Conservation (phyloP, 345 rosid genomes). For the Dipteronia sinensis region DNA sequence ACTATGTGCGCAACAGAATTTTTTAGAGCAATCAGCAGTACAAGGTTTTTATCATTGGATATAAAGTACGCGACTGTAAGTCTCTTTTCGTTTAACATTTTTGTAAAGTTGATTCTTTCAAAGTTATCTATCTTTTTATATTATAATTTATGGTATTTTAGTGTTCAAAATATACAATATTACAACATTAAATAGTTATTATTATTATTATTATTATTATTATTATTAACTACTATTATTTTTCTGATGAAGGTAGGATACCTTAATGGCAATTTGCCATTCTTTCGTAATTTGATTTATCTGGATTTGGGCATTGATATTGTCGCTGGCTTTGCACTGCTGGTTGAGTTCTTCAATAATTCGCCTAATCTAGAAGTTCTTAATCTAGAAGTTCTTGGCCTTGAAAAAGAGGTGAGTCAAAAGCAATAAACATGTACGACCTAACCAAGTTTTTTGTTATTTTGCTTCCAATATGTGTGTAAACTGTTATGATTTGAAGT, state of each 20-base stretch:
- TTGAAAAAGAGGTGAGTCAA: neutral
- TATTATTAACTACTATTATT: neutral
- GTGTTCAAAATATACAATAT: too few species aligned
- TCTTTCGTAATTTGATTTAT: neutral
- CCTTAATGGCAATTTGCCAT: neutral
- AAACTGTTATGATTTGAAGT: neutral
- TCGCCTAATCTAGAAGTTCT: conserved; percentile 2
- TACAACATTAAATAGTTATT: too few species aligned
- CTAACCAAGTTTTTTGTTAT: too few species aligned
- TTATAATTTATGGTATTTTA: too few species aligned
- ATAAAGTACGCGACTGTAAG: too few species aligned
- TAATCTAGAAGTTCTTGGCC: neutral
- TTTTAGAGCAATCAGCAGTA: too few species aligned
- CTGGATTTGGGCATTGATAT: neutral
- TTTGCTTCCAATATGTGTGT: too few species aligned
- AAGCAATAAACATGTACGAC: too few species aligned
- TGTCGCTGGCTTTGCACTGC: neutral
- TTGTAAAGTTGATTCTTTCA: too few species aligned
- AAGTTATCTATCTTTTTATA: too few species aligned
- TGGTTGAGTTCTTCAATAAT: neutral
- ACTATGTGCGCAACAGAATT: neutral
- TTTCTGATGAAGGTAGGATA: neutral
- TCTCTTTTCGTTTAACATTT: too few species aligned
- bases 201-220: too few species aligned
- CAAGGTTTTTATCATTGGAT: neutral